Evolutionary conservation across 2,329 filamentous ascomycete genomes (phyloP).

Genomic region (Hymenotorrendiella dingleyae): DNA sequence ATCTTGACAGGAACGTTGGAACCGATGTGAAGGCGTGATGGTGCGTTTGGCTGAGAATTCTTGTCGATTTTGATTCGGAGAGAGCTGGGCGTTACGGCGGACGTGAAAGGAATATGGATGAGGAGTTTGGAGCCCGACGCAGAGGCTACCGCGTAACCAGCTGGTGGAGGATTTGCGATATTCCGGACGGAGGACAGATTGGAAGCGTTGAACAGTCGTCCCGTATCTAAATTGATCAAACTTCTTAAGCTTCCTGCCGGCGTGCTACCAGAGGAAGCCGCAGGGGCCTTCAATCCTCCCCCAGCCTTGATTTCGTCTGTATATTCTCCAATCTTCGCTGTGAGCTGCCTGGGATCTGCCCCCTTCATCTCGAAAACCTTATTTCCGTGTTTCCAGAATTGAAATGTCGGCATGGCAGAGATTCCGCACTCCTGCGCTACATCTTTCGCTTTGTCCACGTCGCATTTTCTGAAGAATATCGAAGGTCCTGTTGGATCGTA

Average conservation of each 20-base stretch:
- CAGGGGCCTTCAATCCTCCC: neutral
- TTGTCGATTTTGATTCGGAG: constrained; percentile 21
- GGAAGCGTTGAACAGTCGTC: constrained; percentile 20
- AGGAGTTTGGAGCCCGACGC: constrained; percentile 16
- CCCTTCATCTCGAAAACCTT: constrained; percentile 72
- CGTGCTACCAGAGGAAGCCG: constrained; percentile 6
- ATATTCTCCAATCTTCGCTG: constrained; percentile 32
- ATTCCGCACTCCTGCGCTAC: constrained; percentile 72
- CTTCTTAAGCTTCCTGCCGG: constrained; percentile 18
- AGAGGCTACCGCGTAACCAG: constrained; percentile 24
- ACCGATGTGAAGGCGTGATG: constrained; percentile 23
- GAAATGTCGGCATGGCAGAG: constrained; percentile 87
- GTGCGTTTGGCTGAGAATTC: constrained; percentile 18
- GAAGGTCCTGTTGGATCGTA: constrained; percentile 69
- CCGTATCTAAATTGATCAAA: constrained; percentile 21
- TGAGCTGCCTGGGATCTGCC: constrained; percentile 71
- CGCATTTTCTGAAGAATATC: constrained; percentile 86
- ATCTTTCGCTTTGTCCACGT: constrained; percentile 75
- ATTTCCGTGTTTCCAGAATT: constrained; percentile 73
- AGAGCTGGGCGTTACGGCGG: constrained; percentile 17
- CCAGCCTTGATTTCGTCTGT: constrained; percentile 19
- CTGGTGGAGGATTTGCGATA: constrained; percentile 24
- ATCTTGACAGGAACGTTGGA: constrained; percentile 22
- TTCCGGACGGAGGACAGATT: constrained; percentile 22
- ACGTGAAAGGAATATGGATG: constrained; percentile 24